Evolutionary conservation across 2,329 filamentous ascomycete genomes (phyloP), one percentile per base, ranked within the genome.

Genomic region (Pseudogymnoascus verrucosus): DNA sequence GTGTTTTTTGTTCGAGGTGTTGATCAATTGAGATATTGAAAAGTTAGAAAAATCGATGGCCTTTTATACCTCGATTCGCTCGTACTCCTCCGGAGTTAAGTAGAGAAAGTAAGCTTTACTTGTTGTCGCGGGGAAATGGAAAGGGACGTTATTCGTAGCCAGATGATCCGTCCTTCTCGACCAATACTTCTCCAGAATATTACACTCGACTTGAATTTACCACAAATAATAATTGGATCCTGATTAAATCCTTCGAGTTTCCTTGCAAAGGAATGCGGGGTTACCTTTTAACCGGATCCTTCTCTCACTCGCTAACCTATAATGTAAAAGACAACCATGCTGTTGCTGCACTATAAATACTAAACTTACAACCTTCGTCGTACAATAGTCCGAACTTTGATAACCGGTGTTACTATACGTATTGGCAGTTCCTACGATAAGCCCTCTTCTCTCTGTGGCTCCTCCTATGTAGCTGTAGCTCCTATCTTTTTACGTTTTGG

Each of bases 311-410:
- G 42, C 42, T 26, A 47, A 47, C 21, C 42, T 47, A 26, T 47
- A 47, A 47, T 31, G 28, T 31, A 8, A 31, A 31, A 31, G 28
- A 31, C 28, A 31, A 11, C 28, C 28, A 31, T 31, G 28, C 28
- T 31, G 8, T 31, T 31, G 28, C 28, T 31, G 28, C 28, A 31
- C 28, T 40, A 6, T 40, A 40, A 16, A 16, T 31, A 31, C 16
- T 42, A 42, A 14, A 26, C 47, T 34, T 54, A 34, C 28, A 57
- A 34, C 26, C 28, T 57, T 57, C 47, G 47, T 57, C n/a, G 47
- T n/a, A 57, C 47, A 57, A 57, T 57, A n/a, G 8, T 19, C 47
- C 47, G 47, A 57, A 57, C 26, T 14, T 57, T 57, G 19, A 57
- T 34, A 12, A 16, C 23, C 7, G 5, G 6, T 28, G 7, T 51